phyloP scores from a whole-genome alignment of 139 green algal species.

The Tetraselmis striata region DNA sequence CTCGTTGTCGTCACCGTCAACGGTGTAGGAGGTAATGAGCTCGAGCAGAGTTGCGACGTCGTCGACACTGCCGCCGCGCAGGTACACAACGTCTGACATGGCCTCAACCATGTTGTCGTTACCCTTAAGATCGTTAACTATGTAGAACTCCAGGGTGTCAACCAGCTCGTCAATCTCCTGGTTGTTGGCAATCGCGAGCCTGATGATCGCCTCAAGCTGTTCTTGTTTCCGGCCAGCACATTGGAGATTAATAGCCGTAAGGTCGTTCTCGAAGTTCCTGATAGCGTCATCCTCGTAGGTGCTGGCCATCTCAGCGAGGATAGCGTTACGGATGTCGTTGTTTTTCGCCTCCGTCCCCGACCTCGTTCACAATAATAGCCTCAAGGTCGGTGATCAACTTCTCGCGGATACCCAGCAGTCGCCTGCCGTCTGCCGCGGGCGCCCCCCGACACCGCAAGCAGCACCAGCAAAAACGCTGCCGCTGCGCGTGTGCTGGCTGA shows the following conservation, averaged over 20 bases:
- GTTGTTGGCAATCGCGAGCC: background rate
- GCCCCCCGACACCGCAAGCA: too few species aligned
- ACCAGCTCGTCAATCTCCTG: background rate
- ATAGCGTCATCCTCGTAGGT: background rate
- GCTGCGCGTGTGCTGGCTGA: too few species aligned
- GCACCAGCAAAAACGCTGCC: too few species aligned
- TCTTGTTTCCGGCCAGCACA: too few species aligned
- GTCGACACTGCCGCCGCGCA: background rate
- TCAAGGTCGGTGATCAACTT: background rate
- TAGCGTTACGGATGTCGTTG: background rate
- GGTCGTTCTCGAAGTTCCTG: background rate
- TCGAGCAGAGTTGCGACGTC: background rate
- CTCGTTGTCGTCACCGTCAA: background rate
- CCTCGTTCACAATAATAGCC: background rate
- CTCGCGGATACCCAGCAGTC: background rate
- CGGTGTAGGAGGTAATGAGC: background rate
- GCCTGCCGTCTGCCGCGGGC: too few species aligned
- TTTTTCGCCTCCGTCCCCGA: background rate
- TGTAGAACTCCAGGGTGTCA: background rate
- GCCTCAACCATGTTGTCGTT: background rate
- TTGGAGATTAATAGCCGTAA: background rate
- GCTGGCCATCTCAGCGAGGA: background rate
- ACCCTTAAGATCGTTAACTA: background rate
- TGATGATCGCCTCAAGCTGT: background rate
- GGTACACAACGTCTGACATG: background rate